These are phyloP conservation scores for Glycyrrhiza uralensis DNA, from an alignment of 306 rosid genomes.

Conservation along the genomic window DNA sequence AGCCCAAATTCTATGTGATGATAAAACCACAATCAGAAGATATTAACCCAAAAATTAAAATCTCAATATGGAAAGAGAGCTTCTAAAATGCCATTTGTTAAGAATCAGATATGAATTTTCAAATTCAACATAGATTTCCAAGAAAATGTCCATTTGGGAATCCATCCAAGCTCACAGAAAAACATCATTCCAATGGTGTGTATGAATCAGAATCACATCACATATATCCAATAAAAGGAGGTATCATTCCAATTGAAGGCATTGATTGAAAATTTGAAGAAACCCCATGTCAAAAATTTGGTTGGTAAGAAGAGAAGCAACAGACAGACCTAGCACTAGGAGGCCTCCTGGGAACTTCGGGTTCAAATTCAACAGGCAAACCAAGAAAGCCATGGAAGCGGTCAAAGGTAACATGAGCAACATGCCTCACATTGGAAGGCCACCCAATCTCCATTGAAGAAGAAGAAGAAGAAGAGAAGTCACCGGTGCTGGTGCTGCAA, in stretches of 20 bases:
- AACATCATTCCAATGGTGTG: neutral
- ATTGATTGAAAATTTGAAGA: neutral
- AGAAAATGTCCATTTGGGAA: constrained; percentile 7
- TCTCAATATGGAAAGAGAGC: neutral
- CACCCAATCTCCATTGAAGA: constrained; percentile 95
- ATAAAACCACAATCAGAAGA: constrained; percentile 4
- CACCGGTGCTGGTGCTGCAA: constrained; percentile 46
- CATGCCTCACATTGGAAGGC: constrained; percentile 91
- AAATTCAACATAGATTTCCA: neutral
- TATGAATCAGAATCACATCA: neutral
- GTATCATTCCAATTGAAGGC: neutral
- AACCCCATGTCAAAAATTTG: neutral
- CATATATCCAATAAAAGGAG: too few species aligned
- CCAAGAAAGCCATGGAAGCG: constrained; percentile 98
- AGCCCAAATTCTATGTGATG: neutral
- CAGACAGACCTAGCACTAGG: constrained; percentile 98
- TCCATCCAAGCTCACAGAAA: neutral
- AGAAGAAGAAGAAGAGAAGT: constrained; percentile 34
- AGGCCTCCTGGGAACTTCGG: constrained; percentile 85
- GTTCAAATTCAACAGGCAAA: constrained; percentile 92
- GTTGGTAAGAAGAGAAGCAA: neutral
- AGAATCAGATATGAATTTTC: neutral
- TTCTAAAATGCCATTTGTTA: neutral
- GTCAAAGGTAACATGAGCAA: constrained; percentile 96
- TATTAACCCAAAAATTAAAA: neutral